Percentiles rank a stretch among this genome's conserved stretches.
phyloP scores from a whole-genome alignment of 805 yeast species.

The Komagataella mondaviorum region DNA sequence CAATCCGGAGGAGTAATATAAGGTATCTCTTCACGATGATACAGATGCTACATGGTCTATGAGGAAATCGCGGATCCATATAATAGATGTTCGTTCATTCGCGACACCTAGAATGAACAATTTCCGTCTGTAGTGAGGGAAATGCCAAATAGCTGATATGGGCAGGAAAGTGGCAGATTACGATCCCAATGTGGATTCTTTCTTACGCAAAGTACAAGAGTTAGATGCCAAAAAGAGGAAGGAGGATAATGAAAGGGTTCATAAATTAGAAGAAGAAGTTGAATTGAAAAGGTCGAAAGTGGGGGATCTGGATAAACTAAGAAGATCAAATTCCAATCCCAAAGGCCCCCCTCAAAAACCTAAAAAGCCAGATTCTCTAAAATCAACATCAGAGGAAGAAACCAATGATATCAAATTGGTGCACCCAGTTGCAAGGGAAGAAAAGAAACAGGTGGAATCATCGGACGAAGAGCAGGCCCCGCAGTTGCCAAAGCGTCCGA shows the following conservation, averaged over 20 bases:
- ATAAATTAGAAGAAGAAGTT: conserved; percentile 4
- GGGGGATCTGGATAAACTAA: not conserved
- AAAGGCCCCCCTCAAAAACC: conserved; percentile 2
- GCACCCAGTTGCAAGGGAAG: conserved; percentile 8
- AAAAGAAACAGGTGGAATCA: not conserved
- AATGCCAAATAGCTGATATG: not conserved
- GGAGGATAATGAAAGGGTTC: conserved; percentile 5
- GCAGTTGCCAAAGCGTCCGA: conserved; percentile 5
- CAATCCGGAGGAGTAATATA: too few species aligned
- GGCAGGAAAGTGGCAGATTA: not conserved
- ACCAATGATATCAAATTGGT: conserved; percentile 5
- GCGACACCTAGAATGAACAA: not conserved
- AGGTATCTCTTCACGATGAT: not conserved
- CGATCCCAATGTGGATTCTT: conserved; percentile 6
- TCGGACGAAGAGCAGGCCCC: not conserved
- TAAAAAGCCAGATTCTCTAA: conserved; percentile 1
- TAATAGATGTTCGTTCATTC: not conserved
- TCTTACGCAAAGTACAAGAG: conserved; percentile 6
- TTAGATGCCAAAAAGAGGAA: conserved; percentile 4
- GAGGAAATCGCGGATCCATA: not conserved
- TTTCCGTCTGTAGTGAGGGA: not conserved
- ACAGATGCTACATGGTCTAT: not conserved
- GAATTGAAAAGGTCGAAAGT: conserved; percentile 3
- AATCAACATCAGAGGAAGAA: not conserved
- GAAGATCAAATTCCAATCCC: not conserved